Percentiles rank a stretch among this genome's conserved stretches.
Conservation (phyloP, 768 basidiomycete genomes). For the Boletus subcaerulescens region DNA sequence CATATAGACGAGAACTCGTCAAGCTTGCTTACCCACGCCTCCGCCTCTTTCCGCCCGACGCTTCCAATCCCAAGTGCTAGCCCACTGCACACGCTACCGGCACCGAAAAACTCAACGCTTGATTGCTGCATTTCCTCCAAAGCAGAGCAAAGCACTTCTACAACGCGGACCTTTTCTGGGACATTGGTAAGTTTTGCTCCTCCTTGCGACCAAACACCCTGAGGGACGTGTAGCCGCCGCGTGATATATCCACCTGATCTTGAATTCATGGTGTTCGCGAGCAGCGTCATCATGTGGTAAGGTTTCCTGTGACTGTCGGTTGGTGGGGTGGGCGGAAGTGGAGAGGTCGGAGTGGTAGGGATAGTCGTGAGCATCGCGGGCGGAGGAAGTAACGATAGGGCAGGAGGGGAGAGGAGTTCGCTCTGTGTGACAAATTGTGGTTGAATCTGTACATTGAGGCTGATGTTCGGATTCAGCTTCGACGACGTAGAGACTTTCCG, state of each 20-base stretch:
- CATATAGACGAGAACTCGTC: slow-evolving; percentile 80
- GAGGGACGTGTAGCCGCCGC: slow-evolving; percentile 80
- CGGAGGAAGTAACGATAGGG: slow-evolving; percentile 42
- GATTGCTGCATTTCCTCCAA: slow-evolving; percentile 73
- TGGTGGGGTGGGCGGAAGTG: slow-evolving; percentile 71
- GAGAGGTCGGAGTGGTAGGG: slow-evolving; percentile 74
- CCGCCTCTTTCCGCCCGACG: slow-evolving; percentile 73
- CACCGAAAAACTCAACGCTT: slow-evolving; percentile 74
- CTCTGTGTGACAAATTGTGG: slow-evolving; percentile 51
- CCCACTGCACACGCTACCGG: slow-evolving; percentile 74
- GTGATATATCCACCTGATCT: slow-evolving; percentile 87
- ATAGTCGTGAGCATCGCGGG: slow-evolving; percentile 51
- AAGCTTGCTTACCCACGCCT: slow-evolving; percentile 71
- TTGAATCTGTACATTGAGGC: slow-evolving; percentile 43
- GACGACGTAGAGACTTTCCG: slow-evolving; percentile 66
- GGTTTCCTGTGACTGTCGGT: slow-evolving; percentile 75
- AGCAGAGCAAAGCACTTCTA: slow-evolving; percentile 74
- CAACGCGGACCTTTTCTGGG: slow-evolving; percentile 81
- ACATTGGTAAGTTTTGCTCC: slow-evolving; percentile 82
- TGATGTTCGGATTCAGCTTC: slow-evolving; percentile 49
- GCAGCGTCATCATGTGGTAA: slow-evolving; percentile 84
- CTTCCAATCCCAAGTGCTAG: slow-evolving; percentile 73
- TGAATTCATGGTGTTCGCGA: slow-evolving; percentile 75
- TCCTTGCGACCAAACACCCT: slow-evolving; percentile 88
- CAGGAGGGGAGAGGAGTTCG: slow-evolving; percentile 43